A percentile compares a stretch with the other conserved stretches of the same genome.
phyloP scores from a whole-genome alignment of 129 eudicot species.

The Helianthus tuberosus region DNA sequence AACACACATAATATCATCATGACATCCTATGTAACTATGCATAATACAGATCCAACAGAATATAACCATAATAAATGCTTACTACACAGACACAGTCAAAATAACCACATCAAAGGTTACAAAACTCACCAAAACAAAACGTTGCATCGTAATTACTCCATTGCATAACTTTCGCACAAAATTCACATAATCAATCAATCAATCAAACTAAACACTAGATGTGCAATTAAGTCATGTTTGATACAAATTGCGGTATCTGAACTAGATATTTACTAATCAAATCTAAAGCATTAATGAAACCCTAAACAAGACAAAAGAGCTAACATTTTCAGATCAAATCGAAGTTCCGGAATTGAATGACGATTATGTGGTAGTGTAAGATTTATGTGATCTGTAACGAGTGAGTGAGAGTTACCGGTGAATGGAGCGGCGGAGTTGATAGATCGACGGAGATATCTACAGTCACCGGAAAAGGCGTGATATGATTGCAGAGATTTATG shows the following conservation, averaged over 20 bases:
- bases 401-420: constrained; percentile 25
- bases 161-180: background rate
- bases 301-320: background rate
- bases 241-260: constrained; percentile 12
- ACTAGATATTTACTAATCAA: background rate
- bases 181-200: background rate
- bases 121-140: background rate
- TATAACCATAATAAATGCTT: background rate
- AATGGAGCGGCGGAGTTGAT: constrained; percentile 2
- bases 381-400: constrained; percentile 10
- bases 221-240: constrained; percentile 12
- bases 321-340: constrained; percentile 11
- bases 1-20: constrained; percentile 13
- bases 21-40: constrained; percentile 1
- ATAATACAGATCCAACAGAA: constrained; percentile 11
- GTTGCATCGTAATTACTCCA: constrained; percentile 7
- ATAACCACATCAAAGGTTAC: background rate
- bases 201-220: background rate
- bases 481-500: constrained; percentile 20
- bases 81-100: background rate
- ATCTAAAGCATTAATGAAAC: constrained; percentile 8
- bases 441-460: constrained; percentile 16
- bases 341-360: constrained; percentile 13
- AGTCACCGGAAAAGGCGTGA: constrained; percentile 22
- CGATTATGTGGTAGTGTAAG: constrained; percentile 14